Percentiles rank a stretch among this genome's conserved stretches.
Conservation (phyloP, 1,284 basidiomycete species). For the Cryptococcus jaspeensis region DNA sequence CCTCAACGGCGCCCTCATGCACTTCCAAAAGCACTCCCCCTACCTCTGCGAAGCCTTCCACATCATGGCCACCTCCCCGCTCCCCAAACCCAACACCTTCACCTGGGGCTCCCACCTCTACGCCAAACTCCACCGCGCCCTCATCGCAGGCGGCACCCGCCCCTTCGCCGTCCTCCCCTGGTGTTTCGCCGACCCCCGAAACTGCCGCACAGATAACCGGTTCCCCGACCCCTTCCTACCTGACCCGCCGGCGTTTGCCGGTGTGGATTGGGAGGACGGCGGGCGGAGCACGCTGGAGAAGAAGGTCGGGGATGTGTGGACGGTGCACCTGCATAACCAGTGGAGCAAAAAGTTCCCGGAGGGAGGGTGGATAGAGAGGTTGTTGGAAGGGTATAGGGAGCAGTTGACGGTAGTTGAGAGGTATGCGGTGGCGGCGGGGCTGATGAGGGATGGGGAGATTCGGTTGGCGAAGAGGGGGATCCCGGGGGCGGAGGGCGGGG, state of each 20-base stretch:
- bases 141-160: constrained; percentile 66
- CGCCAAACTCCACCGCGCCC: constrained; percentile 77
- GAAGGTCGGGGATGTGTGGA: constrained; percentile 70
- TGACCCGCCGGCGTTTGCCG: constrained; percentile 61
- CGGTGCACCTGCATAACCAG: constrained; percentile 88
- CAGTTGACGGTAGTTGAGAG: constrained; percentile 26
- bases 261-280: constrained; percentile 62
- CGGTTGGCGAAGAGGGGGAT: not conserved
- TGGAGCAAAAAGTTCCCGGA: constrained; percentile 79
- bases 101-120: constrained; percentile 92
- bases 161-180: constrained; percentile 89
- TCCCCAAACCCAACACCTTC: constrained; percentile 73
- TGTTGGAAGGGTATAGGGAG: constrained; percentile 64
- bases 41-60: constrained; percentile 94
- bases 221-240: constrained; percentile 80
- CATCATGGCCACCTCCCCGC: constrained; percentile 71
- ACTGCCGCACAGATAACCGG: constrained; percentile 83
- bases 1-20: constrained; percentile 90
- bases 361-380: constrained; percentile 74
- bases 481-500: not conserved
- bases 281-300: constrained; percentile 57
- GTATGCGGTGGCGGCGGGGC: constrained; percentile 10
- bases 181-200: constrained; percentile 85
- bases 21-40: constrained; percentile 79
- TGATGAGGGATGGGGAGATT: constrained; percentile 9